A percentile compares a stretch with the other conserved stretches of the same genome.
Conservation (phyloP, 164 flowering plant species). For the Echeveria elegans region DNA sequence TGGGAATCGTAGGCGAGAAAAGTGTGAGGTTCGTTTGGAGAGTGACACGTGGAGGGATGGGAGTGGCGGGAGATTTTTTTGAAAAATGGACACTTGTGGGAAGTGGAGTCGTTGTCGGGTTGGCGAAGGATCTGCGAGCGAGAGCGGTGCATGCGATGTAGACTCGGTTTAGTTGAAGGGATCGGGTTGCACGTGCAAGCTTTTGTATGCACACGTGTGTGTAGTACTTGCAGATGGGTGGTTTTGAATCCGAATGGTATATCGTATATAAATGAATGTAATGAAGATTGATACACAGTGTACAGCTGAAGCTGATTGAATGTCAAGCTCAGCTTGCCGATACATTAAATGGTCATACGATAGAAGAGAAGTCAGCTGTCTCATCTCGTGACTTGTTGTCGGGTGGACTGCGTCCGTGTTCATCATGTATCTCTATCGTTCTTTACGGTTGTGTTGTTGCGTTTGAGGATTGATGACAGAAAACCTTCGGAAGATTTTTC, state of each 20-base stretch:
- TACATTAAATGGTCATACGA: too few species aligned
- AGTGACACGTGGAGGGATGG: background rate
- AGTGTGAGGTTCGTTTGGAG: background rate
- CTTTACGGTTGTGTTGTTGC: background rate
- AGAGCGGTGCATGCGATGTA: background rate
- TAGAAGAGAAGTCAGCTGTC: too few species aligned
- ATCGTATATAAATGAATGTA: too few species aligned
- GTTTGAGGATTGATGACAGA: slow-evolving; percentile 20
- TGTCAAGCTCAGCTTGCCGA: too few species aligned
- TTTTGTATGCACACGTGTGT: background rate
- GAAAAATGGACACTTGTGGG: background rate
- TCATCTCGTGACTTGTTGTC: too few species aligned
- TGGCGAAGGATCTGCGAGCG: too few species aligned
- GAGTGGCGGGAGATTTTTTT: background rate
- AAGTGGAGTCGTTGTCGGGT: too few species aligned
- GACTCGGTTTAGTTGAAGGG: background rate
- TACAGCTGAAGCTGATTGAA: too few species aligned
- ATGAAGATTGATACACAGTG: too few species aligned
- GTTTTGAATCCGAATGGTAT: too few species aligned
- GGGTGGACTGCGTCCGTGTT: too few species aligned
- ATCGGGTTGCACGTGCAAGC: background rate
- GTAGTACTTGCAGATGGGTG: too few species aligned
- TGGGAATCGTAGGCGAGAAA: background rate
- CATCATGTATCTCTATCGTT: background rate
- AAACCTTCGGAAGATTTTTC: slow-evolving; percentile 34